phyloP scores from a whole-genome alignment of 768 basidiomycete genomes.

The Kwoniella newhampshirensis region DNA sequence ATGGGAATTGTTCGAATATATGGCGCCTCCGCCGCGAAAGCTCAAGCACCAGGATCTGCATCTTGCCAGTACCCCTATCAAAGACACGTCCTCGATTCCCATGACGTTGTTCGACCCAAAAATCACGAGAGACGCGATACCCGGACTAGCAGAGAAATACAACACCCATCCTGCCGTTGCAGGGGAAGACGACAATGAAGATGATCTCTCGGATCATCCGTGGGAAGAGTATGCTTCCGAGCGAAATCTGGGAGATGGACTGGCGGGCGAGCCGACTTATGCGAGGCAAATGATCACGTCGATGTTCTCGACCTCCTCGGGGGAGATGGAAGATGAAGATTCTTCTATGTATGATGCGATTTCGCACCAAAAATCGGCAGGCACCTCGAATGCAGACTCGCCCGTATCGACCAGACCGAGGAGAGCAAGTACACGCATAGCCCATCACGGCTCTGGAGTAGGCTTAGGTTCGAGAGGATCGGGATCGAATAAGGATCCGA shows the following conservation, averaged over 20 bases:
- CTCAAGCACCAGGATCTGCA: conserved; percentile 27
- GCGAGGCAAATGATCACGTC: conserved; percentile 22
- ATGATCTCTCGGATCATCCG: not conserved
- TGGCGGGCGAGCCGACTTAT: conserved; percentile 30
- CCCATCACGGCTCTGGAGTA: not conserved
- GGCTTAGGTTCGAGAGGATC: conserved; percentile 6
- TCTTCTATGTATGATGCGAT: not conserved
- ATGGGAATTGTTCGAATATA: conserved; percentile 45
- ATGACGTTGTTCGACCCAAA: conserved; percentile 34
- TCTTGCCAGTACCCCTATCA: conserved; percentile 21
- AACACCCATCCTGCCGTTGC: not conserved
- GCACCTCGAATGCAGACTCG: not conserved
- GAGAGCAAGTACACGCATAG: not conserved
- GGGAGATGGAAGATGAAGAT: not conserved
- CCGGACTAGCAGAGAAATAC: not conserved
- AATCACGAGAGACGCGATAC: conserved; percentile 35
- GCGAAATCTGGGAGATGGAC: conserved; percentile 38
- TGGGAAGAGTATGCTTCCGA: conserved; percentile 38
- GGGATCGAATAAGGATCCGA: conserved; percentile 34
- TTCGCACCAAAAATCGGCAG: too few relatives aligned
- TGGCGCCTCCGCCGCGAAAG: conserved; percentile 20
- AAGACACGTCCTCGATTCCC: conserved; percentile 38
- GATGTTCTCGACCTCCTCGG: conserved; percentile 9
- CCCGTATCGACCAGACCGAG: not conserved
- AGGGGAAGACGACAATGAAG: conserved; percentile 9